These are phyloP conservation scores for Fusarium staphyleae DNA, from an alignment of 2,329 filamentous ascomycete species.

Conservation along the genomic window DNA sequence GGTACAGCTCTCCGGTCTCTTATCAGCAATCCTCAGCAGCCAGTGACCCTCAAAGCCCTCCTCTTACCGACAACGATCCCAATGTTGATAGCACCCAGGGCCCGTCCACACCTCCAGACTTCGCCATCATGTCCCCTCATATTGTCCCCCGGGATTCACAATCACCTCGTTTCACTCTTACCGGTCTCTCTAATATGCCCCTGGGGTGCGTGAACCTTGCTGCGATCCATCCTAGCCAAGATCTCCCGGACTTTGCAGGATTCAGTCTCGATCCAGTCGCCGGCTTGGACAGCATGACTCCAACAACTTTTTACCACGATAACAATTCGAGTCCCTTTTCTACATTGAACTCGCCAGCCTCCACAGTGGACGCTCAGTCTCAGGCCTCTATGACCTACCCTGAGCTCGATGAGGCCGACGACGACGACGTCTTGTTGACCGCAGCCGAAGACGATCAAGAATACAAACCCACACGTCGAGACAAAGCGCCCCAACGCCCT, in stretches of 20 bases:
- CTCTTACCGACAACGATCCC: conserved; percentile 25
- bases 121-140: conserved; percentile 16
- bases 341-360: background rate
- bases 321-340: background rate
- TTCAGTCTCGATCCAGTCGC: conserved; percentile 9
- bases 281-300: conserved; percentile 1
- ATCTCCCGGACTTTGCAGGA: background rate
- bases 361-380: background rate
- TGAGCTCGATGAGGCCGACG: background rate
- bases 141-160: conserved; percentile 11
- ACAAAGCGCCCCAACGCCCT: conserved; percentile 2
- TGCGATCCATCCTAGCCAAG: conserved; percentile 22
- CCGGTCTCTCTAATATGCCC: conserved; percentile 16
- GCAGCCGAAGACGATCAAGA: background rate
- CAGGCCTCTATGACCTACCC: conserved; percentile 12
- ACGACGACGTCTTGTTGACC: background rate
- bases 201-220: conserved; percentile 29
- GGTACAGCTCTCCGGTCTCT: conserved; percentile 28
- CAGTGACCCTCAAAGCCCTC: conserved; percentile 32
- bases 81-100: conserved; percentile 22
- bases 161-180: conserved; percentile 19
- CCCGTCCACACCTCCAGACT: conserved; percentile 31
- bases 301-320: background rate
- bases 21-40: conserved; percentile 25
- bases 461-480: conserved; percentile 8